These are phyloP conservation scores for Halteria grandinella DNA, from an alignment of 73 alveolate species.

Conservation along the genomic window DNA sequence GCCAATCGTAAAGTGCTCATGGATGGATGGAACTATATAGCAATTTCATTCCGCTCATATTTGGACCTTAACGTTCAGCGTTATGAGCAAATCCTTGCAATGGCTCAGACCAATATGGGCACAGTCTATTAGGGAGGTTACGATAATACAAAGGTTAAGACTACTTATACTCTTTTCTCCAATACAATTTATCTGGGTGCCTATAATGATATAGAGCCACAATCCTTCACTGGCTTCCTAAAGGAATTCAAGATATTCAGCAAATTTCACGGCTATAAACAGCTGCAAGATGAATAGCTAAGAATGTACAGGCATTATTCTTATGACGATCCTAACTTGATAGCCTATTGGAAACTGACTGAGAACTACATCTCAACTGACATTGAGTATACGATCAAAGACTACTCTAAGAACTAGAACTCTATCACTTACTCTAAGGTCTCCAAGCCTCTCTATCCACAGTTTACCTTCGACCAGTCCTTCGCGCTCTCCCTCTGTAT, in stretches of 20 bases:
- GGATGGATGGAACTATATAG: conserved; percentile 53
- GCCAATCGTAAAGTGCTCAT: conserved; percentile 12
- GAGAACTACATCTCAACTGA: conserved; percentile 34
- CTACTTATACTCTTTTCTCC: neutral
- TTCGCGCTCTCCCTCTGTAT: conserved; percentile 45
- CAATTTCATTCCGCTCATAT: conserved; percentile 22
- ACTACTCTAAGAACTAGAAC: conserved; percentile 24
- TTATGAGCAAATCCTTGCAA: conserved; percentile 28
- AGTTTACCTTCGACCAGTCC: conserved; percentile 3
- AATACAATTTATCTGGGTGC: conserved; percentile 60
- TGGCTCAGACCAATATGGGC: conserved; percentile 40
- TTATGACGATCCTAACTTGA: conserved; percentile 53
- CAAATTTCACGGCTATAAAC: conserved; percentile 36
- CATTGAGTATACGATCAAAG: conserved; percentile 7
- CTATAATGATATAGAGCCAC: neutral
- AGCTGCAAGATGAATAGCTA: conserved; percentile 47
- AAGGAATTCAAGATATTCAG: conserved; percentile 51
- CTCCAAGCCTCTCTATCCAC: conserved; percentile 56
- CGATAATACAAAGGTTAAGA: neutral
- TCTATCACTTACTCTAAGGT: neutral
- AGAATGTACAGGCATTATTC: conserved; percentile 50
- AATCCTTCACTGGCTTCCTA: conserved; percentile 60
- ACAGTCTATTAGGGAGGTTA: conserved; percentile 42
- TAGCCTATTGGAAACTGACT: conserved; percentile 57
- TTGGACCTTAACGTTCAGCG: neutral